Evolutionary conservation across 352 stramenopile genomes (phyloP).

Genomic region (Plasmopara muralis): DNA sequence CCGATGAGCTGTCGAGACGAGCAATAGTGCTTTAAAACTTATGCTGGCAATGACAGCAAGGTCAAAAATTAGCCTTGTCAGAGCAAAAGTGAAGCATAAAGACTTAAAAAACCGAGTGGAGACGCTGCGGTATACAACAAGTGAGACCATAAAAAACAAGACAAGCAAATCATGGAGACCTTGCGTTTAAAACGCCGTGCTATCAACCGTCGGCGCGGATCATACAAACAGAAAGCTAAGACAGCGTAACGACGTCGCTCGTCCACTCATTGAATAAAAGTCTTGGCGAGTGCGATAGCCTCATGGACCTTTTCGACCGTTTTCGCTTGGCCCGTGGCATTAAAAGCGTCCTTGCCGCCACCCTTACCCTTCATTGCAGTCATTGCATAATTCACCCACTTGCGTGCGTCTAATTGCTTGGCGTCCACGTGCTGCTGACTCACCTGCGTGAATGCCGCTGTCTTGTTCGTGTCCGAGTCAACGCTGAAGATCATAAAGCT

Average conservation of each 20-base stretch:
- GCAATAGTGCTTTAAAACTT: too few species aligned
- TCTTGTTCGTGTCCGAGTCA: conserved; percentile 89
- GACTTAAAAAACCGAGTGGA: too few species aligned
- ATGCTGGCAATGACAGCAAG: too few species aligned
- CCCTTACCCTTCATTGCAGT: conserved; percentile 91
- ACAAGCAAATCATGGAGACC: too few species aligned
- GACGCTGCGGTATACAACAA: too few species aligned
- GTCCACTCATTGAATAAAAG: conserved; percentile 39
- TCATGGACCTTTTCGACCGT: conserved; percentile 64
- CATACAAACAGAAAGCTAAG: conserved; percentile 22
- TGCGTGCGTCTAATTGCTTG: conserved; percentile 82
- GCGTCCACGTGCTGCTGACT: conserved; percentile 69
- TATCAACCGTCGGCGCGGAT: too few species aligned
- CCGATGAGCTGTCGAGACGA: too few species aligned
- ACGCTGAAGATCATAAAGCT: conserved; percentile 92
- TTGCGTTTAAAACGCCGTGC: too few species aligned
- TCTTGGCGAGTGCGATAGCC: conserved; percentile 59
- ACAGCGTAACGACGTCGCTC: conserved; percentile 20
- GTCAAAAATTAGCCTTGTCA: too few species aligned
- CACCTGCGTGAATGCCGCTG: conserved; percentile 88
- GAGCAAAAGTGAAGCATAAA: too few species aligned
- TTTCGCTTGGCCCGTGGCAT: conserved; percentile 77
- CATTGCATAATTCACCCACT: conserved; percentile 92
- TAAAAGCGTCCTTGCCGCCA: conserved; percentile 87
- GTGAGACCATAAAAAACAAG: too few species aligned